Percentiles rank a stretch among this genome's conserved stretches.
Conservation (phyloP, 441 rosid genomes). For the Gossypium lobatum region DNA sequence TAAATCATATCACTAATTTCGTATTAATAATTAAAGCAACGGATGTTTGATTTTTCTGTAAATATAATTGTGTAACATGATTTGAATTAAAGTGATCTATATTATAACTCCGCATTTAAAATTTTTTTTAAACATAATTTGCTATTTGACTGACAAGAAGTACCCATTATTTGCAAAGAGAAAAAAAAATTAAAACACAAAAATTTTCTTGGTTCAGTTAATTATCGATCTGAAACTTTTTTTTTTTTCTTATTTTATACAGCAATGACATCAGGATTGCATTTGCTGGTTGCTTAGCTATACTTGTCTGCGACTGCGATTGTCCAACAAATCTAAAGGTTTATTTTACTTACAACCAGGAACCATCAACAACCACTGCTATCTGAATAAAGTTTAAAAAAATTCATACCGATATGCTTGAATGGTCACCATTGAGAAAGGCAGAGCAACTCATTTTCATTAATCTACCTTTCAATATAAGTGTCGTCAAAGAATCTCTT, state of each 20-base stretch:
- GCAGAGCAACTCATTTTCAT: neutral
- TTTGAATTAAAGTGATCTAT: too few relatives aligned
- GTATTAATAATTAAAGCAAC: too few relatives aligned
- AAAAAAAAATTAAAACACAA: too few relatives aligned
- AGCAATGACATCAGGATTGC: neutral
- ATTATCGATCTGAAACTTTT: neutral
- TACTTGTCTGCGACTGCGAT: conserved; percentile 26
- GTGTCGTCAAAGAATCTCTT: neutral
- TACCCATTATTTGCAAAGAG: neutral
- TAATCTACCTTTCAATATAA: neutral
- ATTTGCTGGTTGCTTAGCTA: conserved; percentile 16
- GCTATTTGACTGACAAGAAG: neutral
- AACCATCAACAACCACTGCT: conserved; percentile 7
- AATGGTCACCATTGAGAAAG: neutral
- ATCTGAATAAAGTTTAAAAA: neutral
- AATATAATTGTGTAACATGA: too few relatives aligned
- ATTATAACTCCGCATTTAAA: too few relatives aligned
- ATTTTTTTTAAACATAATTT: neutral
- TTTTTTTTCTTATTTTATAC: neutral
- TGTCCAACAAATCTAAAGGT: conserved; percentile 18
- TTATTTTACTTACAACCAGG: conserved; percentile 4
- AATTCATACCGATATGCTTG: neutral
- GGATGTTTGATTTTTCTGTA: too few relatives aligned
- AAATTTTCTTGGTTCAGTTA: too few relatives aligned
- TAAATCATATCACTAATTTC: too few relatives aligned